Conservation (phyloP, 2,329 filamentous ascomycete genomes). For the Incumbomyces lentus region DNA sequence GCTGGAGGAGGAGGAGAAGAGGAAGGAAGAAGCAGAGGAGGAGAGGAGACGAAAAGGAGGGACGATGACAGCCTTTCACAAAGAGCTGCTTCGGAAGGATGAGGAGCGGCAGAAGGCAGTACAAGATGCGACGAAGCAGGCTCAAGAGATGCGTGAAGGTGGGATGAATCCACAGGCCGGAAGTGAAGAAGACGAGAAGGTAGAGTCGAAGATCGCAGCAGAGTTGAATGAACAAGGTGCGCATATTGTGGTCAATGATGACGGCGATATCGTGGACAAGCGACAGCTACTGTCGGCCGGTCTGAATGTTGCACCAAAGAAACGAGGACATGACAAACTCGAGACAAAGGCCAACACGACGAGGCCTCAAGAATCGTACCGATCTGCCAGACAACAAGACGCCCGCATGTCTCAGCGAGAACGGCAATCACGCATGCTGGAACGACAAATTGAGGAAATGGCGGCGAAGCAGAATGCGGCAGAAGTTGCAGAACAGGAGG, state of each 20-base stretch:
- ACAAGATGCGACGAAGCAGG: conserved; percentile 44
- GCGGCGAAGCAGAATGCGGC: conserved; percentile 47
- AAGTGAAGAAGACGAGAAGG: conserved; percentile 28
- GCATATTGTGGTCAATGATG: conserved; percentile 50
- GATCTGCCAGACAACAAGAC: conserved; percentile 25
- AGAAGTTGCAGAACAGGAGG: conserved; percentile 44
- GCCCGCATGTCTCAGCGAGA: conserved; percentile 38
- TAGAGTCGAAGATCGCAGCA: conserved; percentile 44
- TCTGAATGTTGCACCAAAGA: conserved; percentile 50
- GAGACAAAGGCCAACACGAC: conserved; percentile 2
- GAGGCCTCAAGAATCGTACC: conserved; percentile 12
- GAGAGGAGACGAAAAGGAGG: conserved; percentile 37
- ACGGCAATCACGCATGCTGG: conserved; percentile 51
- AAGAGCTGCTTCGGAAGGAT: conserved; percentile 47
- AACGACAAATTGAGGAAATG: conserved; percentile 47
- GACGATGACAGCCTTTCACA: conserved; percentile 49
- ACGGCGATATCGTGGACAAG: conserved; percentile 55
- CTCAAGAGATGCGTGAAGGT: conserved; percentile 25
- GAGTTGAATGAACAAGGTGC: conserved; percentile 44
- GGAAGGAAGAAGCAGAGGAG: conserved; percentile 43
- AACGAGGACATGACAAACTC: conserved; percentile 20
- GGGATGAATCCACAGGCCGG: conserved; percentile 23
- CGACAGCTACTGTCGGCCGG: conserved; percentile 52
- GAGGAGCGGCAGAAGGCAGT: conserved; percentile 48
- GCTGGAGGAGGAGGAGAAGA: conserved; percentile 49